phyloP scores from a whole-genome alignment of 2,329 filamentous ascomycete species.

The Microsporum ferrugineum region DNA sequence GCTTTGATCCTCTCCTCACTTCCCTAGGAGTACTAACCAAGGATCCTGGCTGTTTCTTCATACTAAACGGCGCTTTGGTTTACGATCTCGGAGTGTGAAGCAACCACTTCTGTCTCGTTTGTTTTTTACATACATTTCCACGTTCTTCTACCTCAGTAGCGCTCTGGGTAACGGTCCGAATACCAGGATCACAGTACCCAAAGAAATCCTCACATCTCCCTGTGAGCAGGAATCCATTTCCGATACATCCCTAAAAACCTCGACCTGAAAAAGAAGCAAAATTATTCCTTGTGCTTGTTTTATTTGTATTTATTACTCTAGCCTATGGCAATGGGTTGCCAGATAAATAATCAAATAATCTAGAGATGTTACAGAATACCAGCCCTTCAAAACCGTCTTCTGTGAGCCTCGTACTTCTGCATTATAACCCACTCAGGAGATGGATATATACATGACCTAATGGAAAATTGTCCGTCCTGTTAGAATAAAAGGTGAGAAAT shows the following conservation, averaged over 20 bases:
- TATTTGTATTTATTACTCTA: conserved; percentile 1
- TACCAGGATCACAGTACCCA: too few relatives aligned
- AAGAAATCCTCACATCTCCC: too few relatives aligned
- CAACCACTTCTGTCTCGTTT: too few relatives aligned
- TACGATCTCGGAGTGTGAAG: too few relatives aligned
- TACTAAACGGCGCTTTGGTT: too few relatives aligned
- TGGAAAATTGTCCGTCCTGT: neutral
- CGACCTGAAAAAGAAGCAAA: neutral
- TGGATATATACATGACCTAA: neutral
- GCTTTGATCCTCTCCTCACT: neutral
- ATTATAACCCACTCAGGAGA: neutral
- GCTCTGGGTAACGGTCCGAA: too few relatives aligned
- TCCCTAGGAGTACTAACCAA: too few relatives aligned
- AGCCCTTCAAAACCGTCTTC: neutral
- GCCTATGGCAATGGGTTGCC: neutral
- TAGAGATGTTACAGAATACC: neutral
- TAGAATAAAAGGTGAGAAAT: neutral
- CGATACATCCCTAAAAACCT: neutral
- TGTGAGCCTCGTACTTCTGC: neutral
- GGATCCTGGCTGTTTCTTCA: too few relatives aligned
- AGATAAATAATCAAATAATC: neutral
- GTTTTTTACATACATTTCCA: too few relatives aligned
- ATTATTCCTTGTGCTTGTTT: neutral
- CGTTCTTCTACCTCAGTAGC: too few relatives aligned
- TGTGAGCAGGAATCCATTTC: neutral